Conservation (phyloP, 108 stramenopile species). For the Cyclotella choctawhatcheeana region DNA sequence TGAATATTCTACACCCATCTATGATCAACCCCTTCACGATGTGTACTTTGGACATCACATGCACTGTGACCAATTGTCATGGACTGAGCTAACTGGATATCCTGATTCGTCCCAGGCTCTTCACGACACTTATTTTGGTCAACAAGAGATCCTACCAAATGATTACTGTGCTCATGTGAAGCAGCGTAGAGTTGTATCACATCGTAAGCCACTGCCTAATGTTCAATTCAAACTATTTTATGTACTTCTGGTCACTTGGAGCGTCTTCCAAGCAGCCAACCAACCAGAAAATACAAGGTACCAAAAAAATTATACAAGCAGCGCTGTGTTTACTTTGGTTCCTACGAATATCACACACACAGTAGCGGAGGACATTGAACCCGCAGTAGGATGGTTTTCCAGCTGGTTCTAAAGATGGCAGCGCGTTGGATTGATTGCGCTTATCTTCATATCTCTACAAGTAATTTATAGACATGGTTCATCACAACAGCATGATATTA, state of each 20-base stretch:
- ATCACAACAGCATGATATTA: too few species aligned
- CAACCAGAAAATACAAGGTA: not conserved
- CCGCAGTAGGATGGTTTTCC: not conserved
- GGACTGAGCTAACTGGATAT: not conserved
- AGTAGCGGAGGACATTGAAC: not conserved
- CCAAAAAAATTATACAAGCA: not conserved
- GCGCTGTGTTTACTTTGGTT: not conserved
- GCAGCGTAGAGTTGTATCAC: not conserved
- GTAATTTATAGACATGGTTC: too few species aligned
- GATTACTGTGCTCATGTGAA: too few species aligned
- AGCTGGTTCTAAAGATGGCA: not conserved
- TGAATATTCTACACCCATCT: not conserved
- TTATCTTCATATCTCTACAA: too few species aligned
- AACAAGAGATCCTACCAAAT: constrained; percentile 2
- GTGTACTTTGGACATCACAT: constrained; percentile 1
- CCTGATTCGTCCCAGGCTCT: not conserved
- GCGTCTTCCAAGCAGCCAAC: not conserved
- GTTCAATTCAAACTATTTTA: not conserved
- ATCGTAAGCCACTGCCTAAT: not conserved
- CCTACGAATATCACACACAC: not conserved
- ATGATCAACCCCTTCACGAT: not conserved
- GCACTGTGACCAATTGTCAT: not conserved
- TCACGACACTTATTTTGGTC: constrained; percentile 5
- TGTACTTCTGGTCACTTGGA: not conserved
- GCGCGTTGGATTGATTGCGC: too few species aligned